Conservation (phyloP, 352 stramenopile genomes). For the Phytophthora macrochlamydospora region DNA sequence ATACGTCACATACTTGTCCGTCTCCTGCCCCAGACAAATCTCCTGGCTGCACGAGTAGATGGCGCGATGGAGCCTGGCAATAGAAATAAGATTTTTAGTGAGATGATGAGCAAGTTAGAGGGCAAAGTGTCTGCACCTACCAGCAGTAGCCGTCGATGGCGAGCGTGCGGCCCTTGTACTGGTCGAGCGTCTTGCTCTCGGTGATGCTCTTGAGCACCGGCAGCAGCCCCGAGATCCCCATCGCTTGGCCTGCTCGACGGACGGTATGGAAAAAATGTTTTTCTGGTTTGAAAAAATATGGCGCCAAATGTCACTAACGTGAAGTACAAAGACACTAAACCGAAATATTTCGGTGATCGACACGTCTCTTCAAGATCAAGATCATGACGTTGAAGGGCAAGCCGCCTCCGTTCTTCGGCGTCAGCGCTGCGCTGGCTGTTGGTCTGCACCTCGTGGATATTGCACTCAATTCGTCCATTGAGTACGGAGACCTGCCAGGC, state of each 20-base stretch:
- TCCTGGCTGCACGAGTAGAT: conserved; percentile 81
- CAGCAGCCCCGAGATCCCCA: conserved; percentile 66
- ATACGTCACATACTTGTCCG: conserved; percentile 83
- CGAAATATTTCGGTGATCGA: conserved; percentile 8
- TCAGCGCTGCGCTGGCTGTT: conserved; percentile 44
- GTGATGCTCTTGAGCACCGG: conserved; percentile 83
- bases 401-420: conserved; percentile 39
- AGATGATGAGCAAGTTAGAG: not conserved
- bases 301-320: conserved; percentile 31
- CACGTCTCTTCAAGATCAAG: not conserved
- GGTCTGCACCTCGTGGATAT: conserved; percentile 62
- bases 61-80: conserved; percentile 72
- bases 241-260: conserved; percentile 33
- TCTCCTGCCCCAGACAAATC: conserved; percentile 67
- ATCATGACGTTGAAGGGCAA: conserved; percentile 20
- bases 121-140: conserved; percentile 28
- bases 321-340: not conserved
- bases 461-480: conserved; percentile 60
- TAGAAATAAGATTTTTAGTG: not conserved
- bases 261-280: not conserved
- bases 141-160: conserved; percentile 87
- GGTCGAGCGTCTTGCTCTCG: conserved; percentile 50
- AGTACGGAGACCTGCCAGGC: conserved; percentile 59
- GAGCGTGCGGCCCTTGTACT: conserved; percentile 69
- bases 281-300: conserved; percentile 26